Percentiles rank a stretch among this genome's conserved stretches.
phyloP scores from a whole-genome alignment of 2,329 filamentous ascomycete genomes.

The Xylariaceae sp. region DNA sequence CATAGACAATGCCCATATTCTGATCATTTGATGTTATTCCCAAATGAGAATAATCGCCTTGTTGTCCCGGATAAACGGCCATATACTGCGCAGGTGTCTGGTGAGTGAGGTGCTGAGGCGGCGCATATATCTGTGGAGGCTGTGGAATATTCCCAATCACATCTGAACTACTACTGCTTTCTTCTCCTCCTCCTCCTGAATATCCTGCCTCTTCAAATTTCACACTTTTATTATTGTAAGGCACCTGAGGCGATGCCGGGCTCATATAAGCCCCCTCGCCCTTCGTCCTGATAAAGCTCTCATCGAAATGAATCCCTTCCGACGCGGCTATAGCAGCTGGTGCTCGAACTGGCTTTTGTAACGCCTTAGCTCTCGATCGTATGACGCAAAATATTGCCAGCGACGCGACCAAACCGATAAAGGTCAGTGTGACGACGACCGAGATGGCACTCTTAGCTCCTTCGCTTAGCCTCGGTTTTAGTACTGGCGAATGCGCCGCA shows the following conservation, averaged over 20 bases:
- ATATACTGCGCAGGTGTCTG: neutral
- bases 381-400: slow-evolving; percentile 12
- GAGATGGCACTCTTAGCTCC: slow-evolving; percentile 11
- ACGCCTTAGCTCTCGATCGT: slow-evolving; percentile 4
- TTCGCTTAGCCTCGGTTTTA: no score
- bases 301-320: neutral
- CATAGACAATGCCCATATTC: slow-evolving; percentile 5
- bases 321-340: neutral
- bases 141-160: slow-evolving; percentile 7
- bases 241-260: neutral
- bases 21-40: neutral
- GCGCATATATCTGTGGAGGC: slow-evolving; percentile 7
- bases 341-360: slow-evolving; percentile 5
- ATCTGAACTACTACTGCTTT: neutral
- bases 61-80: neutral
- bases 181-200: slow-evolving; percentile 2
- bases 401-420: slow-evolving; percentile 9
- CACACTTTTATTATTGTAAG: neutral
- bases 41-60: slow-evolving; percentile 5
- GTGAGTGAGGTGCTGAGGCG: slow-evolving; percentile 8
- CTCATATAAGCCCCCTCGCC: slow-evolving; percentile 7
- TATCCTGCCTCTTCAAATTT: neutral
- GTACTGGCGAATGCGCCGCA: no score
- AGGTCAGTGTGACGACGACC: slow-evolving; percentile 12
- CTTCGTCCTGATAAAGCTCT: slow-evolving; percentile 3